Evolutionary conservation across 352 stramenopile genomes (phyloP).

Genomic region (Phytophthora chlamydospora): DNA sequence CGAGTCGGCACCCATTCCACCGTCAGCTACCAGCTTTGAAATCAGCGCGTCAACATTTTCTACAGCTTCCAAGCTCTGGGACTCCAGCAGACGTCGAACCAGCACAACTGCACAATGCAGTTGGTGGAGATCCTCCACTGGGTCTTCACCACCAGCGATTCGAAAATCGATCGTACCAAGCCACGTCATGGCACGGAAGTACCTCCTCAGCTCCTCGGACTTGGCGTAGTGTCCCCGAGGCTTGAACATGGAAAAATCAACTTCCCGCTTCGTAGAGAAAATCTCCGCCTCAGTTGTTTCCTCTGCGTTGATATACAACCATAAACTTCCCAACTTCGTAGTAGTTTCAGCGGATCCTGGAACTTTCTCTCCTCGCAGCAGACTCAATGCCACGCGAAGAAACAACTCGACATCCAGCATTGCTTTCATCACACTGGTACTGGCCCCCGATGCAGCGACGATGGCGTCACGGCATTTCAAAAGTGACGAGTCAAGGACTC

Average conservation of each 20-base stretch:
- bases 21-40: constrained; percentile 18
- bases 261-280: constrained; percentile 12
- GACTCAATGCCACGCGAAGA: constrained; percentile 2
- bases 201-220: constrained; percentile 14
- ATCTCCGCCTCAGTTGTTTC: neutral
- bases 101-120: constrained; percentile 24
- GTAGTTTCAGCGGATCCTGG: too few species aligned
- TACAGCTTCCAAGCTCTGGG: constrained; percentile 5
- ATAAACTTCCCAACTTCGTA: neutral
- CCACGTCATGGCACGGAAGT: constrained; percentile 35
- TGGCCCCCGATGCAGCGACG: neutral
- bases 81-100: constrained; percentile 15
- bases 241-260: constrained; percentile 38
- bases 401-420: constrained; percentile 21
- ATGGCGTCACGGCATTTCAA: neutral
- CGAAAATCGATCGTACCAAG: constrained; percentile 26
- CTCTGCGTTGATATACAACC: constrained; percentile 7
- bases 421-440: neutral
- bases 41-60: constrained; percentile 18
- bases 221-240: constrained; percentile 36
- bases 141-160: constrained; percentile 14
- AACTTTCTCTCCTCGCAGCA: constrained; percentile 2
- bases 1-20: constrained; percentile 15
- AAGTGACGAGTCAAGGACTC: neutral
- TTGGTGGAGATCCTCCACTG: constrained; percentile 16